These are phyloP conservation scores for Gossypium lobatum DNA, from an alignment of 441 rosid genomes.

Conservation along the genomic window DNA sequence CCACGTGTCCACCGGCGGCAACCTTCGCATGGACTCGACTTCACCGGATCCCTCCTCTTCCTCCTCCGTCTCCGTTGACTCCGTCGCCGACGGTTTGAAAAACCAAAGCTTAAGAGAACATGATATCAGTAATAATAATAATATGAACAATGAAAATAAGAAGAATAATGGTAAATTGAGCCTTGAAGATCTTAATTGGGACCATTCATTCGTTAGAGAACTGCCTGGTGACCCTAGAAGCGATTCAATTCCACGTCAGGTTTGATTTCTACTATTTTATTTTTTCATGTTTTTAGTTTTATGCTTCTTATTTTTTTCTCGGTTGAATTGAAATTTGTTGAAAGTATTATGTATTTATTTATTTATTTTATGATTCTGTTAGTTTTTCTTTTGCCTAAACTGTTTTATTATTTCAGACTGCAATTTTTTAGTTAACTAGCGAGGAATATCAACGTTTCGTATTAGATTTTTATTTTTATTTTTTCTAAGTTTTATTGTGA, in stretches of 20 bases:
- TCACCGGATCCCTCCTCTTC: slow-evolving; percentile 29
- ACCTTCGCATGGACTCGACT: slow-evolving; percentile 49
- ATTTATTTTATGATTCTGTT: not conserved
- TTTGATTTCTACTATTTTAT: slow-evolving; percentile 10
- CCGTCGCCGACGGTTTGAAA: slow-evolving; percentile 62
- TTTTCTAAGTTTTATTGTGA: not conserved
- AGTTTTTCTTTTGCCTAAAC: not conserved
- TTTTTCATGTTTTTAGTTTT: not conserved
- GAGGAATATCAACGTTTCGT: not conserved
- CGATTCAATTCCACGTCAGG: slow-evolving; percentile 80
- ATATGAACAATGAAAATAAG: slow-evolving; percentile 19
- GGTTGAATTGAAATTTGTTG: slow-evolving; percentile 3
- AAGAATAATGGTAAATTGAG: slow-evolving; percentile 16
- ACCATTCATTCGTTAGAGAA: slow-evolving; percentile 76
- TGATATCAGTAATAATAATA: not conserved
- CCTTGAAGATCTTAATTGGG: slow-evolving; percentile 87
- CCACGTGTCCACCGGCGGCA: slow-evolving; percentile 19
- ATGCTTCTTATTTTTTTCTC: not conserved
- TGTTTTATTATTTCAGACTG: not conserved
- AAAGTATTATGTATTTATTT: not conserved
- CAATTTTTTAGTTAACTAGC: not conserved
- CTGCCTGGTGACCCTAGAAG: slow-evolving; percentile 78
- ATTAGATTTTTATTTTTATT: not conserved
- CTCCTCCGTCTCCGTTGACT: slow-evolving; percentile 38
- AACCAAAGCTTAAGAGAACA: slow-evolving; percentile 43